Percentiles rank a stretch among this genome's conserved stretches.
These are phyloP conservation scores for Penicillium lividum DNA, from an alignment of 495 filamentous ascomycete genomes.

Conservation along the genomic window DNA sequence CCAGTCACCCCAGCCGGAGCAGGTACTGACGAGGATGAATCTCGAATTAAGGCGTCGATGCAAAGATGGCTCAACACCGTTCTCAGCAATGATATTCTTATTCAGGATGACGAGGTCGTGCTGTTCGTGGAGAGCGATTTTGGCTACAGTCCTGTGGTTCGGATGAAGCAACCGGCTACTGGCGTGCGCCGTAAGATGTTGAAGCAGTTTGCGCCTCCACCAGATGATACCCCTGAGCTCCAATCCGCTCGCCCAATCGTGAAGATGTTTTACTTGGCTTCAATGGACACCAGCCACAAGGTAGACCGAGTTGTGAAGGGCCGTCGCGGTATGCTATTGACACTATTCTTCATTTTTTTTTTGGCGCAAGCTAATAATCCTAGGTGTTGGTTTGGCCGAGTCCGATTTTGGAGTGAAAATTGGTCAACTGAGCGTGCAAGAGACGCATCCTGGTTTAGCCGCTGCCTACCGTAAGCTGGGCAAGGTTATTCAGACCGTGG, in stretches of 20 bases:
- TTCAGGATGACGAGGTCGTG: conserved; percentile 93
- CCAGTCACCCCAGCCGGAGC: conserved; percentile 89
- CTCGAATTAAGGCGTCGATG: conserved; percentile 80
- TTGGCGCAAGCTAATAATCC: conserved; percentile 12
- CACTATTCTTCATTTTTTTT: background rate
- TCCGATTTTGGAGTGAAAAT: conserved; percentile 91
- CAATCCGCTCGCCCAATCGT: conserved; percentile 85
- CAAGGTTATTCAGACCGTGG: conserved; percentile 85
- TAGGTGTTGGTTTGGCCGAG: conserved; percentile 89
- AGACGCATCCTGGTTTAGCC: conserved; percentile 82
- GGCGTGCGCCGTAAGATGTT: conserved; percentile 91
- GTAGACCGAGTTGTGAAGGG: conserved; percentile 91
- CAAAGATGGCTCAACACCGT: conserved; percentile 95
- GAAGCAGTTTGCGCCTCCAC: conserved; percentile 98
- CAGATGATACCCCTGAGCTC: conserved; percentile 95
- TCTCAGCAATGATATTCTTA: conserved; percentile 87
- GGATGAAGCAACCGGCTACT: conserved; percentile 95
- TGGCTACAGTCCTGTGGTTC: conserved; percentile 93
- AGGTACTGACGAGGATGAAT: conserved; percentile 95
- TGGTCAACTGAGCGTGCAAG: conserved; percentile 79
- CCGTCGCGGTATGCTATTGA: conserved; percentile 69
- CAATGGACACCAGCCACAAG: conserved; percentile 95
- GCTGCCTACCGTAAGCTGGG: conserved; percentile 95
- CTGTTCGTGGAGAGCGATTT: conserved; percentile 98
- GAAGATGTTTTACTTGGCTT: conserved; percentile 92